These are phyloP conservation scores for Heterobasidion occidentale DNA, from an alignment of 1,284 basidiomycete genomes.

Conservation along the genomic window DNA sequence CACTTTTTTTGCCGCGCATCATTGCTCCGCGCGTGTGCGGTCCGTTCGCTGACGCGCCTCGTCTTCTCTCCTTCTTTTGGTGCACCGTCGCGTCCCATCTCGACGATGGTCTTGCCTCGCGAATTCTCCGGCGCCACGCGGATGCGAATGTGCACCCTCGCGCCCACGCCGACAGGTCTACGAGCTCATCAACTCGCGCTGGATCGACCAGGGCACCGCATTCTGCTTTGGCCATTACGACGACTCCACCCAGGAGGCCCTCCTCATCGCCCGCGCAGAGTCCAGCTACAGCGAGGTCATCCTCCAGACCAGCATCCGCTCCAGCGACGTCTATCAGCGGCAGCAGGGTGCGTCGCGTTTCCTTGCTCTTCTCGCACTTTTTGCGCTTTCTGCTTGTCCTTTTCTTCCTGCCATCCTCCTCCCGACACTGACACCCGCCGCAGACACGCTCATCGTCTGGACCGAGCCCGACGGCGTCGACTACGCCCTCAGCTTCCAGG, in stretches of 20 bases:
- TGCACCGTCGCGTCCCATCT: no score
- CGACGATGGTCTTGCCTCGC: not conserved
- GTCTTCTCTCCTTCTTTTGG: not conserved
- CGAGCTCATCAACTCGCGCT: constrained; percentile 80
- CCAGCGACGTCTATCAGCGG: constrained; percentile 83
- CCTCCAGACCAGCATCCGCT: constrained; percentile 67
- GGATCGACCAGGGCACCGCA: constrained; percentile 92
- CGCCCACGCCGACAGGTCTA: constrained; percentile 59
- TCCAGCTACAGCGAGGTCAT: constrained; percentile 62
- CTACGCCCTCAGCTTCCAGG: constrained; percentile 96
- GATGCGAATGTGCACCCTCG: not conserved
- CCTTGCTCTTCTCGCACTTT: constrained; percentile 2
- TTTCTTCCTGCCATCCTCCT: no score
- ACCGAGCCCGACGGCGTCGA: constrained; percentile 93
- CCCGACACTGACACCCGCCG: not conserved
- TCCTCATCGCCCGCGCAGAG: constrained; percentile 81
- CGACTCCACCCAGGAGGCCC: constrained; percentile 69
- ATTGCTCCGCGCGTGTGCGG: not conserved
- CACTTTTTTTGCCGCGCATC: not conserved
- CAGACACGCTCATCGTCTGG: constrained; percentile 98
- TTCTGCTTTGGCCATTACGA: constrained; percentile 88
- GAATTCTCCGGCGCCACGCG: not conserved
- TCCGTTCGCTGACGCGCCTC: not conserved
- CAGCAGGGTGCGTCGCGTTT: constrained; percentile 65
- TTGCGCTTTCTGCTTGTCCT: no score